Percentiles rank a stretch among this genome's conserved stretches.
Evolutionary conservation across 2,329 filamentous ascomycete genomes (phyloP).

Genomic region (Ophiobolus disseminans): DNA sequence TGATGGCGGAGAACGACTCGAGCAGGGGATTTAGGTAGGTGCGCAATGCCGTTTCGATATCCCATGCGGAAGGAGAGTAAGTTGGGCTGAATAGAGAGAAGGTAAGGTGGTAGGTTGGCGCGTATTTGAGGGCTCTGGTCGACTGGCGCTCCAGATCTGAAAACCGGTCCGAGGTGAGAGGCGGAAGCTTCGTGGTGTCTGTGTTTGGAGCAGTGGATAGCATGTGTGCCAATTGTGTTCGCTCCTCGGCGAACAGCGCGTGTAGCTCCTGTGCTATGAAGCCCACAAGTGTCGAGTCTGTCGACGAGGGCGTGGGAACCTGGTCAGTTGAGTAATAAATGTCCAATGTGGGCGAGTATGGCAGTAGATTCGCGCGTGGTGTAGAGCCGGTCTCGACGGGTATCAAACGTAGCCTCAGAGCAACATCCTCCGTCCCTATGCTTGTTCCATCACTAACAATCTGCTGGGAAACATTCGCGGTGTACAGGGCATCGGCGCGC

Average conservation of each 20-base stretch:
- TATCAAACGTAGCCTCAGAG: conserved; percentile 74
- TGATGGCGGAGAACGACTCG: conserved; percentile 78
- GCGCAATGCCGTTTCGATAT: conserved; percentile 81
- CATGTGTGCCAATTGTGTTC: conserved; percentile 71
- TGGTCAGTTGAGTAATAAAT: conserved; percentile 77
- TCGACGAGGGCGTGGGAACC: conserved; percentile 70
- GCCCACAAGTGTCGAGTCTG: conserved; percentile 74
- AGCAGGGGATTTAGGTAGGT: conserved; percentile 84
- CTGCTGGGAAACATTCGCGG: conserved; percentile 43
- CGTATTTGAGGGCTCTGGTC: conserved; percentile 86
- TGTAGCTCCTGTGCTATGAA: conserved; percentile 82
- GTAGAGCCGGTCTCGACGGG: conserved; percentile 63
- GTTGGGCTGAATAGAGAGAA: conserved; percentile 92
- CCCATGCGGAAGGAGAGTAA: conserved; percentile 83
- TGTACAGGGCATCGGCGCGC: conserved; percentile 52
- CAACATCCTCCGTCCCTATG: conserved; percentile 56
- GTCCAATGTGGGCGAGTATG: conserved; percentile 74
- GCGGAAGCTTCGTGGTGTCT: conserved; percentile 56
- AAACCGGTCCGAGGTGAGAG: conserved; percentile 53
- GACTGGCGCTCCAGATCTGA: conserved; percentile 71
- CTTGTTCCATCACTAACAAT: conserved; percentile 37
- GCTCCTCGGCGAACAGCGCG: conserved; percentile 83
- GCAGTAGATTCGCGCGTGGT: conserved; percentile 68
- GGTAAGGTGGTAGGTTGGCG: conserved; percentile 91
- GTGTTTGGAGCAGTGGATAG: conserved; percentile 55